These are phyloP conservation scores for Fusarium papillatum DNA, from an alignment of 2,329 filamentous ascomycete genomes.

Conservation along the genomic window DNA sequence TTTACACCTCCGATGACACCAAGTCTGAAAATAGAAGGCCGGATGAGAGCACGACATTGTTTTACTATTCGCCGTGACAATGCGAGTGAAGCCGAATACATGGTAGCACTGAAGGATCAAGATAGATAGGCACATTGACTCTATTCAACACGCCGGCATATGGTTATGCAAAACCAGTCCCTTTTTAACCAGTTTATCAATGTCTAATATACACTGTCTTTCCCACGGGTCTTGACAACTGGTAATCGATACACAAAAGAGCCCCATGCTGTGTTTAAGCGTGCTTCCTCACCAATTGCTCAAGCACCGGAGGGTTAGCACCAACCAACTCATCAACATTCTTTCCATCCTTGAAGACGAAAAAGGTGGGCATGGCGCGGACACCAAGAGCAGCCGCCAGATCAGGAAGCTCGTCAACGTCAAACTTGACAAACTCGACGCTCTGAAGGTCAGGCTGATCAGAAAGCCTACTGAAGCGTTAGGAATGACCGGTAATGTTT, in stretches of 20 bases:
- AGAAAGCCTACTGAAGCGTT: constrained; percentile 35
- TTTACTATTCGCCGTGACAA: not conserved
- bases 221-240: not conserved
- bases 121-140: not conserved
- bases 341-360: constrained; percentile 85
- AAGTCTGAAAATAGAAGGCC: constrained; percentile 30
- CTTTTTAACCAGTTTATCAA: not conserved
- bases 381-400: constrained; percentile 84
- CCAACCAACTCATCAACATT: constrained; percentile 82
- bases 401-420: constrained; percentile 86
- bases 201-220: constrained; percentile 22
- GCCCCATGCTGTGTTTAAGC: not conserved
- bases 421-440: constrained; percentile 87
- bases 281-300: constrained; percentile 34
- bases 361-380: constrained; percentile 94
- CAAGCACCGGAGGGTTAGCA: constrained; percentile 73
- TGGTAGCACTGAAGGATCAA: not conserved
- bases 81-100: not conserved
- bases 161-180: not conserved
- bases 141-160: not conserved
- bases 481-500: not conserved
- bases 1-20: constrained; percentile 19
- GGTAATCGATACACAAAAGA: not conserved
- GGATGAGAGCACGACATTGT: constrained; percentile 8
- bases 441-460: constrained; percentile 65